A percentile compares a stretch with the other conserved stretches of the same genome.
phyloP scores from a whole-genome alignment of 768 basidiomycete genomes.

The Vararia minispora region DNA sequence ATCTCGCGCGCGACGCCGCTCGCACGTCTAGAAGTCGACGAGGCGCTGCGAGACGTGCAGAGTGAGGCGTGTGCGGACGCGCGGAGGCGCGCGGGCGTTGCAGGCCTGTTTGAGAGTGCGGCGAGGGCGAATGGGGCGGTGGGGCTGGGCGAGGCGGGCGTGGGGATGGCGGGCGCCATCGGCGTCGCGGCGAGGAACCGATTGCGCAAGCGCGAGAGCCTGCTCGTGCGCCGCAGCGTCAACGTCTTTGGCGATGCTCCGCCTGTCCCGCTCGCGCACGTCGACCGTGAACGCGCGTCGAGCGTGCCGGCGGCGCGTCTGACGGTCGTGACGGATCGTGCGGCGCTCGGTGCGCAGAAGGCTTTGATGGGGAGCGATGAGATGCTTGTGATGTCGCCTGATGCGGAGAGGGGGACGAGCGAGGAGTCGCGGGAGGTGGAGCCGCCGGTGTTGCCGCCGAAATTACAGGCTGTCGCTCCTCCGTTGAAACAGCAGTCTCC shows the following conservation, averaged over 20 bases:
- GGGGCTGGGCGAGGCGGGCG: constrained; percentile 30
- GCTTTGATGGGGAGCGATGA: no score
- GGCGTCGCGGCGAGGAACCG: constrained; percentile 41
- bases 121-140: neutral
- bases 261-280: constrained; percentile 1
- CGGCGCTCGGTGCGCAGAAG: neutral
- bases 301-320: neutral
- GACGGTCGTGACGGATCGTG: neutral
- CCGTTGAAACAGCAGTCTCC: constrained; percentile 4
- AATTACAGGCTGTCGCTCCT: constrained; percentile 2
- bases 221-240: constrained; percentile 48
- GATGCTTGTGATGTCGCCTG: neutral
- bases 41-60: constrained; percentile 69
- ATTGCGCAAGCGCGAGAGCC: constrained; percentile 58
- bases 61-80: constrained; percentile 63
- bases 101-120: constrained; percentile 48
- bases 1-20: constrained; percentile 57
- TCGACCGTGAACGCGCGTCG: neutral
- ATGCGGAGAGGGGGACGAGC: constrained; percentile 1
- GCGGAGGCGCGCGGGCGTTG: constrained; percentile 52
- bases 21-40: constrained; percentile 63
- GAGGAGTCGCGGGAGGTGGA: no score
- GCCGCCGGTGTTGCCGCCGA: no score
- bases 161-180: constrained; percentile 50
- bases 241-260: constrained; percentile 14